phyloP scores from a whole-genome alignment of 1,139 yeast genomes.

The Protomyces macrosporus region DNA sequence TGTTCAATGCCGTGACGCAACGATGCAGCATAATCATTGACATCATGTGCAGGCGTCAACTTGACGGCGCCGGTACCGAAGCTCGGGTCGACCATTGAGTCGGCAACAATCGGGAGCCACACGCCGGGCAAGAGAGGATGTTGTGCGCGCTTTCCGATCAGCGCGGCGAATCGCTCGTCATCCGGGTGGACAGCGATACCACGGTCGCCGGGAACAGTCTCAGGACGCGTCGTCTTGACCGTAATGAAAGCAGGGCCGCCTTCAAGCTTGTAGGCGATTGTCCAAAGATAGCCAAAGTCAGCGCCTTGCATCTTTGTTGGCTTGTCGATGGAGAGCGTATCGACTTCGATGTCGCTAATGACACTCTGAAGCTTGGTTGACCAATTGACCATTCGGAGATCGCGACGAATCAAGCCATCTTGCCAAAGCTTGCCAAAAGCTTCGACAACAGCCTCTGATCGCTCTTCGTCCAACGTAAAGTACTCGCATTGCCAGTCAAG shows the following conservation, averaged over 20 bases:
- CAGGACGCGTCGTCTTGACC: conserved; percentile 29
- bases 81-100: conserved; percentile 21
- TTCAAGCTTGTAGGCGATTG: conserved; percentile 23
- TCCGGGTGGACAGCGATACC: conserved; percentile 28
- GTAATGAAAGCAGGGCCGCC: background rate
- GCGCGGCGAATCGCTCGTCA: conserved; percentile 1
- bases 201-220: conserved; percentile 28
- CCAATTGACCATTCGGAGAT: conserved; percentile 29
- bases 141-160: conserved; percentile 16
- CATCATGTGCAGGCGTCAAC: conserved; percentile 29
- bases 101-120: conserved; percentile 23
- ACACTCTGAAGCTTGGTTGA: conserved; percentile 25
- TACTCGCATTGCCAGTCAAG: conserved; percentile 27
- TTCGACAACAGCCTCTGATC: conserved; percentile 24
- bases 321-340: background rate
- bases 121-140: conserved; percentile 25
- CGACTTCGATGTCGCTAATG: conserved; percentile 30
- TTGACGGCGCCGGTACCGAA: conserved; percentile 30
- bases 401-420: conserved; percentile 27
- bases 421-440: conserved; percentile 26
- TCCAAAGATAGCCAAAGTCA: conserved; percentile 26
- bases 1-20: conserved; percentile 16
- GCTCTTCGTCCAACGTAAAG: conserved; percentile 26
- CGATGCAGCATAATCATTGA: conserved; percentile 26
- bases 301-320: conserved; percentile 8